These are phyloP conservation scores for Fusarium torreyae DNA, from an alignment of 2,329 filamentous ascomycete genomes.

Conservation along the genomic window DNA sequence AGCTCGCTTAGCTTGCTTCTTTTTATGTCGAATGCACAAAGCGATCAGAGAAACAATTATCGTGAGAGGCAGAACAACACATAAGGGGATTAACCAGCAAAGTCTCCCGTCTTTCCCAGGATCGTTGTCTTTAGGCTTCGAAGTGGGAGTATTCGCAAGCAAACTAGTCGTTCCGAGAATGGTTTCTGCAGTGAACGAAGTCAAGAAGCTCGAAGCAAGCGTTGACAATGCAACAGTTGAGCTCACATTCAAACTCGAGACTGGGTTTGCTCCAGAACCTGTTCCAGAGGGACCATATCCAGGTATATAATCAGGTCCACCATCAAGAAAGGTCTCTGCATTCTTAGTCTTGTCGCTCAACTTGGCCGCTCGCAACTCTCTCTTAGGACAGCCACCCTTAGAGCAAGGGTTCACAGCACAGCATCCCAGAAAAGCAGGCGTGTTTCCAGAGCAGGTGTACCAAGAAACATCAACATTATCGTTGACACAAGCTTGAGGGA, in stretches of 20 bases:
- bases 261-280: fast-evolving
- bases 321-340: background rate
- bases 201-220: background rate
- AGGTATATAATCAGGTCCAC: background rate
- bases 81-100: too few relatives aligned
- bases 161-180: background rate
- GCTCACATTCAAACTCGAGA: background rate
- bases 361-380: slow-evolving; percentile 34
- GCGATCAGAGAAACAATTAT: too few relatives aligned
- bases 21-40: too few relatives aligned
- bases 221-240: background rate
- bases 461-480: slow-evolving; percentile 46
- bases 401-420: slow-evolving; percentile 50
- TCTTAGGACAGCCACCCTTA: slow-evolving; percentile 22
- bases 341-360: slow-evolving; percentile 25
- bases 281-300: background rate
- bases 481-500: slow-evolving; percentile 52
- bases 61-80: too few relatives aligned
- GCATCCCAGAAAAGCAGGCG: slow-evolving; percentile 58
- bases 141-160: fast-evolving
- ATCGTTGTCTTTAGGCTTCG: background rate
- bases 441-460: slow-evolving; percentile 53
- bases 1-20: too few relatives aligned
- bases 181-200: background rate
- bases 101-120: background rate